Conservation (phyloP, 805 yeast genomes). For the Helenozyma rhizophorensis region DNA sequence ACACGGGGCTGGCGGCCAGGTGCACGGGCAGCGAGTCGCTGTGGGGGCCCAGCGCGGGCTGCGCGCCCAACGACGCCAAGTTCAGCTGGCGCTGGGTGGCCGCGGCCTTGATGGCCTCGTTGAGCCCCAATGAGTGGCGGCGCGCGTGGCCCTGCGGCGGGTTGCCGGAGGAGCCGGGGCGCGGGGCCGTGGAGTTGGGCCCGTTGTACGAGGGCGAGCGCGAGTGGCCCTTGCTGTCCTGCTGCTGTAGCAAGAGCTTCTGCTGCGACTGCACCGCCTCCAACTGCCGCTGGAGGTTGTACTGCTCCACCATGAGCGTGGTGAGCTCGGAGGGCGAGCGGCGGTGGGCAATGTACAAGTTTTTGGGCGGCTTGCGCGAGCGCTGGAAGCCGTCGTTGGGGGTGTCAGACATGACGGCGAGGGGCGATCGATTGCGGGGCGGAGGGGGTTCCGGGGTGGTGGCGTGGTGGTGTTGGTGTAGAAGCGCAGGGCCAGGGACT, state of each 20-base stretch:
- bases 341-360: constrained; percentile 90
- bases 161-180: constrained; percentile 23
- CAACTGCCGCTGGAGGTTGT: constrained; percentile 84
- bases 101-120: constrained; percentile 96
- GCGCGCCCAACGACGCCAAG: constrained; percentile 24
- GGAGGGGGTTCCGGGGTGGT: constrained; percentile 4
- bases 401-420: constrained; percentile 12
- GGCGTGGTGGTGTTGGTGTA: too few species aligned
- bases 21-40: constrained; percentile 6
- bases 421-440: constrained; percentile 3
- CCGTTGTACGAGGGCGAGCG: constrained; percentile 24
- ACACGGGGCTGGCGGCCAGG: constrained; percentile 15
- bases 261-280: constrained; percentile 92
- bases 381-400: constrained; percentile 8
- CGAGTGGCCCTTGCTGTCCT: constrained; percentile 31
- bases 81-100: constrained; percentile 67
- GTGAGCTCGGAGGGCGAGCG: constrained; percentile 95
- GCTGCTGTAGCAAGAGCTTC: constrained; percentile 73
- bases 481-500: too few species aligned
- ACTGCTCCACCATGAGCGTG: constrained; percentile 84
- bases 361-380: constrained; percentile 26
- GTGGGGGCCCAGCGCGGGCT: constrained; percentile 1
- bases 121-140: constrained; percentile 87
- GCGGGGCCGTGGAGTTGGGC: constrained; percentile 20
- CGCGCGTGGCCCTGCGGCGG: constrained; percentile 68